A percentile compares a stretch with the other conserved stretches of the same genome.
These are phyloP conservation scores for Moelleriella libera DNA, from an alignment of 2,329 filamentous ascomycete genomes.

Conservation along the genomic window DNA sequence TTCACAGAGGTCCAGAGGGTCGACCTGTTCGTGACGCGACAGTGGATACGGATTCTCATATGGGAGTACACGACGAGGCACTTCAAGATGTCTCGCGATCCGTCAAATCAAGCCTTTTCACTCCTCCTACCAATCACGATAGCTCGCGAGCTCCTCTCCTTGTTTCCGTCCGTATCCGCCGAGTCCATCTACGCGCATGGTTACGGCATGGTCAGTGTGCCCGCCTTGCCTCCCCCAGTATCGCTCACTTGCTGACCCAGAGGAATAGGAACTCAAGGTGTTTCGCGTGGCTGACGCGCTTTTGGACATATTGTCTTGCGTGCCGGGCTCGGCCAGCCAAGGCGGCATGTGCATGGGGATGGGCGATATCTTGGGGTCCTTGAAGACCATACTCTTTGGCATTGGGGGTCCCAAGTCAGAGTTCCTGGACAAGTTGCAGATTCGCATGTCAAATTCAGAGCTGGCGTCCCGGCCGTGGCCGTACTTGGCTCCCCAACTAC, in stretches of 20 bases:
- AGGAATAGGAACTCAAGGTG: constrained; percentile 11
- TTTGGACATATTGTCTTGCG: constrained; percentile 10
- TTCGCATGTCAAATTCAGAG: constrained; percentile 6
- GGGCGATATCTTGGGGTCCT: constrained; percentile 9
- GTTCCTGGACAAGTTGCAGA: constrained; percentile 8
- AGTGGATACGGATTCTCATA: constrained; percentile 13
- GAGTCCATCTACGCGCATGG: constrained; percentile 11
- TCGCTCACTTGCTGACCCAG: not conserved
- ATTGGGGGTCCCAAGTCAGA: constrained; percentile 10
- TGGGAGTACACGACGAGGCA: constrained; percentile 14
- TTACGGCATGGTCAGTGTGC: constrained; percentile 11
- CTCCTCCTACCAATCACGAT: constrained; percentile 12
- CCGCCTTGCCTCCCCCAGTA: not conserved
- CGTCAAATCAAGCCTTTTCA: constrained; percentile 11
- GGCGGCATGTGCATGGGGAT: constrained; percentile 10
- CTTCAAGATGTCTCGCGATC: constrained; percentile 12
- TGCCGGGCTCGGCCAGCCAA: constrained; percentile 6
- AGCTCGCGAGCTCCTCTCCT: constrained; percentile 11
- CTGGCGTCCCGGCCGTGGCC: not conserved
- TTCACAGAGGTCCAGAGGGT: constrained; percentile 12
- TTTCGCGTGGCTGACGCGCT: constrained; percentile 11
- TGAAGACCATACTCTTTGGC: constrained; percentile 9
- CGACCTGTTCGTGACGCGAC: constrained; percentile 13
- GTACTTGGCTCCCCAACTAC: not conserved
- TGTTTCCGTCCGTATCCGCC: constrained; percentile 2